Evolutionary conservation across 306 rosid species (phyloP).

Genomic region (Quercus ilex): DNA sequence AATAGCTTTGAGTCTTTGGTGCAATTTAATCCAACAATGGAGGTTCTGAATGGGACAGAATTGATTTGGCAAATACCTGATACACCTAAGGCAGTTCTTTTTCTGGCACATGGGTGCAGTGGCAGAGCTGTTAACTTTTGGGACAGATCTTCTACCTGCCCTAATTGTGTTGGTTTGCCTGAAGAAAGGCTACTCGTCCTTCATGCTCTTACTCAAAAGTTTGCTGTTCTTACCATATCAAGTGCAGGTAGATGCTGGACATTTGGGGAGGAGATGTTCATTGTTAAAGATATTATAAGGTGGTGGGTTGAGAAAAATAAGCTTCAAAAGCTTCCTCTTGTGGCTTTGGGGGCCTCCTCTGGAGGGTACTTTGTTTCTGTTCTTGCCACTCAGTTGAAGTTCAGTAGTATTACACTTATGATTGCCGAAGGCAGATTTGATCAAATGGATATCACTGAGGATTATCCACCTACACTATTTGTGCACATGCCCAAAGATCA

Average conservation of each 20-base stretch:
- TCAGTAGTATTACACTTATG: slow-evolving; percentile 66
- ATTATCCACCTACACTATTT: slow-evolving; percentile 77
- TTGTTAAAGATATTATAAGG: slow-evolving; percentile 53
- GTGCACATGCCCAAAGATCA: slow-evolving; percentile 95
- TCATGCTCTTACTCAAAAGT: slow-evolving; percentile 58
- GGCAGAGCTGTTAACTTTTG: slow-evolving; percentile 77
- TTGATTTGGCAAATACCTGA: slow-evolving; percentile 84
- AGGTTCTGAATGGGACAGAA: slow-evolving; percentile 64
- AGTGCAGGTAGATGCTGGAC: slow-evolving; percentile 76
- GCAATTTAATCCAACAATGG: slow-evolving; percentile 53
- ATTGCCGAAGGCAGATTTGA: slow-evolving; percentile 86
- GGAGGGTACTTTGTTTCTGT: slow-evolving; percentile 88
- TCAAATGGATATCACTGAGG: slow-evolving; percentile 42
- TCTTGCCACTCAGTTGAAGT: slow-evolving; percentile 59
- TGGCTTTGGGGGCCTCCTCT: slow-evolving; percentile 91
- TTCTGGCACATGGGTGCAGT: slow-evolving; percentile 88
- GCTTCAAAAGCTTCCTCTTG: slow-evolving; percentile 67
- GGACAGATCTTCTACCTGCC: slow-evolving; percentile 68
- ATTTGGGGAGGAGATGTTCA: slow-evolving; percentile 45
- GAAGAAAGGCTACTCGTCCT: slow-evolving; percentile 81
- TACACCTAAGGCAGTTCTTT: slow-evolving; percentile 76
- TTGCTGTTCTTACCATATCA: slow-evolving; percentile 71
- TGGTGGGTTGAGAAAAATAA: slow-evolving; percentile 70
- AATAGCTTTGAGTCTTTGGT: slow-evolving; percentile 56
- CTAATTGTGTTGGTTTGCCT: slow-evolving; percentile 79